These are phyloP conservation scores for Sedum album DNA, from an alignment of 164 flowering plant species.

Conservation along the genomic window DNA sequence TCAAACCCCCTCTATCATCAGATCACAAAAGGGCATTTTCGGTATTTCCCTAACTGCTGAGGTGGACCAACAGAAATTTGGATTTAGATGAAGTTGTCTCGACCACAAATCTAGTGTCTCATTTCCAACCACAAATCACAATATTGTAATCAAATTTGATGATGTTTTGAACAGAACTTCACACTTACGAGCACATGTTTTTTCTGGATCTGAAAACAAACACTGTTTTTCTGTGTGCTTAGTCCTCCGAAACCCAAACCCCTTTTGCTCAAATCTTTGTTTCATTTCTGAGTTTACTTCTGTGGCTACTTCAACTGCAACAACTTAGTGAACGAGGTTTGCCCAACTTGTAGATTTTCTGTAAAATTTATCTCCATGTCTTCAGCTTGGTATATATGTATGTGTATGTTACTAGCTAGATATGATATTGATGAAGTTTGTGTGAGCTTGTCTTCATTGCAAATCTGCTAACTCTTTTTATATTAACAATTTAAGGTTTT, in stretches of 20 bases:
- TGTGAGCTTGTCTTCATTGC: not conserved
- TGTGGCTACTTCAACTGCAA: no score
- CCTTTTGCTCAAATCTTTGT: no score
- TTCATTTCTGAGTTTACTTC: no score
- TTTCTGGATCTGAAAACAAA: no score
- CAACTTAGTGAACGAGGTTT: not conserved
- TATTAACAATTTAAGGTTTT: not conserved
- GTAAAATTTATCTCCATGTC: not conserved
- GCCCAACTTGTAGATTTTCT: not conserved
- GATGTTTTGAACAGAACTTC: no score
- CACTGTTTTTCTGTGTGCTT: no score
- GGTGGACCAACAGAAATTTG: not conserved
- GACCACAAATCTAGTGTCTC: constrained; percentile 14
- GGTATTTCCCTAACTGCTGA: not conserved
- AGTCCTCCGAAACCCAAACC: no score
- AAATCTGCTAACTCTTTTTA: not conserved
- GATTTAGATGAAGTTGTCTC: constrained; percentile 23
- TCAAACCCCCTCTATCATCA: not conserved
- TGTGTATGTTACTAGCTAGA: not conserved
- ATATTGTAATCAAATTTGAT: not conserved
- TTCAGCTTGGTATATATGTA: not conserved
- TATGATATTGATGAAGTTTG: not conserved
- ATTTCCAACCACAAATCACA: constrained; percentile 21
- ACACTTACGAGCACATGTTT: not conserved
- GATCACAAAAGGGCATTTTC: constrained; percentile 4